Evolutionary conservation across 495 filamentous ascomycete genomes (phyloP), one percentile per base, ranked within the genome.

Genomic region (Penicillium coprophilum): DNA sequence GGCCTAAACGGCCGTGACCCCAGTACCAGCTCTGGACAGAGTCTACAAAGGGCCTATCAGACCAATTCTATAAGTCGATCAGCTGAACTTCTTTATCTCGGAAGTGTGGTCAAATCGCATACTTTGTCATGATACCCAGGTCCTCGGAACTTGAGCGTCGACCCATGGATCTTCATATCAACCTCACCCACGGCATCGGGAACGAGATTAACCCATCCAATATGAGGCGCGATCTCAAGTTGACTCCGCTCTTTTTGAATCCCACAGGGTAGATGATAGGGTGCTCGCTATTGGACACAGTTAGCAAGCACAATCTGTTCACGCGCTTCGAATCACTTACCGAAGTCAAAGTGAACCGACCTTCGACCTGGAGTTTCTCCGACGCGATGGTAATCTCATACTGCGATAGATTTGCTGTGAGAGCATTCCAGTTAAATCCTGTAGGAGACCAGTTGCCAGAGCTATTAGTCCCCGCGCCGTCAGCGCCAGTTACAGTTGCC

Each of bases 51-150:
- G 63, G 56, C 46, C 46, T 46, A 50, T 68, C 58, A 1, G 68
- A 64, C 71, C 73, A 76, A 38, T 73, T 76, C 59, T 64, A 13
- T 41, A 0, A 24, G 12, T n/a, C 20, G 9, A 12, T 59, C 31
- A 60, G 46, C 13, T 15, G 15, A 4, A 20, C 0, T 39, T 38
- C 12, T 13, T 17, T 6, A n/a, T 12, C 12, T 2, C 17, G 21
- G 11, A 24, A 28, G n/a, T 27, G n/a, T 1, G 17, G n/a, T 17
- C 6, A 32, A 11, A 23, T 41, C 19, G 53, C 55, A 38, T 27
- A 72, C 71, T 61, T 75, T 72, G 47, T 79, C 76, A 56, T 76
- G 72, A 55, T 76, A 79, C 20, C 62, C 75, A 17, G 61, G 48
- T 1, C 76, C 75, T 19, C 58, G 61, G 50, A 77, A 79, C 17